phyloP scores from a whole-genome alignment of 176 grass and related monocot species.

The Panicum miliaceum region DNA sequence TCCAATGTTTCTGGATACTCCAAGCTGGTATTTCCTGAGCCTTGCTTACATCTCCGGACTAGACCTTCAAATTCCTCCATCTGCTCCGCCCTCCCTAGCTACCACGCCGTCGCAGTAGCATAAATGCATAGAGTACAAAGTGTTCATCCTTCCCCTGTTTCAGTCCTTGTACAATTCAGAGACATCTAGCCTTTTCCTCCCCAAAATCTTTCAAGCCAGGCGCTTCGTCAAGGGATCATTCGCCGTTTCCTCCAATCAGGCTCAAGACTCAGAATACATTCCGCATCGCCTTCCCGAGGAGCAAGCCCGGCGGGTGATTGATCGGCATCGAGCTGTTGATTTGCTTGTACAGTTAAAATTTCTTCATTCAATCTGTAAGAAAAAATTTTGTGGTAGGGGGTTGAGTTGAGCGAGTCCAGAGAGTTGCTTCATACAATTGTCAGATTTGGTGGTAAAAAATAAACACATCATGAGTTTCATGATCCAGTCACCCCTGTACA shows the following conservation, averaged over 20 bases:
- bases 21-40: constrained; percentile 61
- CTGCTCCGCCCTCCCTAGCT: constrained; percentile 52
- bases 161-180: constrained; percentile 50
- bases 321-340: constrained; percentile 28
- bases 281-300: constrained; percentile 2
- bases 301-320: not conserved
- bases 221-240: constrained; percentile 28
- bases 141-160: constrained; percentile 42
- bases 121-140: constrained; percentile 43
- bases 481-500: constrained; percentile 36
- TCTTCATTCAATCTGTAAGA: constrained; percentile 92
- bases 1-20: constrained; percentile 78
- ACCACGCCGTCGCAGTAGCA: constrained; percentile 54
- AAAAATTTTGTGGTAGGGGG: constrained; percentile 66
- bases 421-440: constrained; percentile 43
- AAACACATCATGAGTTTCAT: constrained; percentile 33
- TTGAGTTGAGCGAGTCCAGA: not conserved
- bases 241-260: constrained; percentile 21
- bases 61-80: constrained; percentile 55
- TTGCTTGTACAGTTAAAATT: constrained; percentile 82
- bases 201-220: constrained; percentile 58
- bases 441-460: constrained; percentile 44
- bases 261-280: constrained; percentile 30
- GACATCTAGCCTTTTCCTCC: constrained; percentile 30
- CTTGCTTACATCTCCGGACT: constrained; percentile 63